Evolutionary conservation across 2,329 filamentous ascomycete genomes (phyloP).

Genomic region (Aureobasidium uvarum): DNA sequence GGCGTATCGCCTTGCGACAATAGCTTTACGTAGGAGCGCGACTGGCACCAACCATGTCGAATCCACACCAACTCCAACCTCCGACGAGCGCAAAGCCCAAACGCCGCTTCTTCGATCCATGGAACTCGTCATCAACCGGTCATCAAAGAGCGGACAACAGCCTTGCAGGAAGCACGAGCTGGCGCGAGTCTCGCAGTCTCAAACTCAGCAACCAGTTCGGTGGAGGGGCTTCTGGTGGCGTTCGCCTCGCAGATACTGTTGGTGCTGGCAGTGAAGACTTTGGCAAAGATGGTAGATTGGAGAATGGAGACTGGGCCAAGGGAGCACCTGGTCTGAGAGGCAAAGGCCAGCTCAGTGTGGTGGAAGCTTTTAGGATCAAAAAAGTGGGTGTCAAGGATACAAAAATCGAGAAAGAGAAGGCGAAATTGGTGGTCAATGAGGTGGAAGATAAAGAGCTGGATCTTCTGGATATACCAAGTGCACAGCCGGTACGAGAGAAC

Average conservation of each 20-base stretch:
- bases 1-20: not conserved
- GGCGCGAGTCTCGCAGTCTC: conserved; percentile 66
- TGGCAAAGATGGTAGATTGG: conserved; percentile 50
- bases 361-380: conserved; percentile 34
- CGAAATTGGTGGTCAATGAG: conserved; percentile 30
- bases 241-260: conserved; percentile 62
- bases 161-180: conserved; percentile 62
- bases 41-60: not conserved
- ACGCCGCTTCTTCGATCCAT: conserved; percentile 91
- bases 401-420: conserved; percentile 28
- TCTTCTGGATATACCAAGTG: conserved; percentile 15
- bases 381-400: conserved; percentile 19
- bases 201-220: conserved; percentile 71
- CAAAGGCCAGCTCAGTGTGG: conserved; percentile 47
- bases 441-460: conserved; percentile 18
- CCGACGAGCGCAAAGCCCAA: conserved; percentile 87
- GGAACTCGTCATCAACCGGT: conserved; percentile 87
- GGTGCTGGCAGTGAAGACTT: conserved; percentile 62
- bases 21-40: not conserved
- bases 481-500: not conserved
- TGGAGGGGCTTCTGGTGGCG: conserved; percentile 53
- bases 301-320: conserved; percentile 53
- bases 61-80: not conserved
- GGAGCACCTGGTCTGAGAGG: conserved; percentile 51
- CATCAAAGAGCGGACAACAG: conserved; percentile 74